These are phyloP conservation scores for Aspergillus sclerotialis DNA, from an alignment of 2,329 filamentous ascomycete genomes.

Conservation along the genomic window DNA sequence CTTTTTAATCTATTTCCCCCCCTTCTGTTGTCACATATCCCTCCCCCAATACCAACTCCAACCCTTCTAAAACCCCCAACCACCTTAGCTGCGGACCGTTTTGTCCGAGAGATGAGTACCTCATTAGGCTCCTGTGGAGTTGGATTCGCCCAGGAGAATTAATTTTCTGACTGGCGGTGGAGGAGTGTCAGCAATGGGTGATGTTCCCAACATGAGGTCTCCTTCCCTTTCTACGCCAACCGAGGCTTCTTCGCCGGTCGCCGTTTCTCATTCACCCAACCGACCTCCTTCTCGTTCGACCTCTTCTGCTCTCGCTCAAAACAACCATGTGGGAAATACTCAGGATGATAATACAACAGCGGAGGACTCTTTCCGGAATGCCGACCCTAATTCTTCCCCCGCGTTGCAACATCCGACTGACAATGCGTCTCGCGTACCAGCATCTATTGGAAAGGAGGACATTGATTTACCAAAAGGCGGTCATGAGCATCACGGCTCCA, in stretches of 20 bases:
- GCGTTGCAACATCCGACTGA: constrained; percentile 12
- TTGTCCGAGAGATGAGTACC: constrained; percentile 30
- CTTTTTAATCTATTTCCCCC: constrained; percentile 2
- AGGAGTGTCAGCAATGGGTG: constrained; percentile 29
- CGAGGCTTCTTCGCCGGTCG: constrained; percentile 26
- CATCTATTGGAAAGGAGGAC: constrained; percentile 13
- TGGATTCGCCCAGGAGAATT: constrained; percentile 26
- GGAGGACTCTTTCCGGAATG: constrained; percentile 10
- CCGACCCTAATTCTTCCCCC: constrained; percentile 13
- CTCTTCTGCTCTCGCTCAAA: constrained; percentile 10
- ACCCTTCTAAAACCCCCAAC: neutral
- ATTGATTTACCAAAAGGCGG: constrained; percentile 13
- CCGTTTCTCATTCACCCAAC: constrained; percentile 17
- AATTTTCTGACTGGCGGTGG: constrained; percentile 24
- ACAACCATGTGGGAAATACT: constrained; percentile 10
- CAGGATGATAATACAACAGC: constrained; percentile 8
- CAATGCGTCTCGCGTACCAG: constrained; percentile 7
- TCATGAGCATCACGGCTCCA: constrained; percentile 25
- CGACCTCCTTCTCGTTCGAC: constrained; percentile 19
- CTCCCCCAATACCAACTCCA: constrained; percentile 3
- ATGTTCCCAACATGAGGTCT: constrained; percentile 31
- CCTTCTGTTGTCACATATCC: constrained; percentile 5
- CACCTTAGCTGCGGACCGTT: constrained; percentile 12
- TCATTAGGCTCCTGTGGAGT: constrained; percentile 21
- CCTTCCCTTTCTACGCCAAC: constrained; percentile 34